These are phyloP conservation scores for Diaporthe sp. DNA, from an alignment of 2,329 filamentous ascomycete genomes.

Conservation along the genomic window DNA sequence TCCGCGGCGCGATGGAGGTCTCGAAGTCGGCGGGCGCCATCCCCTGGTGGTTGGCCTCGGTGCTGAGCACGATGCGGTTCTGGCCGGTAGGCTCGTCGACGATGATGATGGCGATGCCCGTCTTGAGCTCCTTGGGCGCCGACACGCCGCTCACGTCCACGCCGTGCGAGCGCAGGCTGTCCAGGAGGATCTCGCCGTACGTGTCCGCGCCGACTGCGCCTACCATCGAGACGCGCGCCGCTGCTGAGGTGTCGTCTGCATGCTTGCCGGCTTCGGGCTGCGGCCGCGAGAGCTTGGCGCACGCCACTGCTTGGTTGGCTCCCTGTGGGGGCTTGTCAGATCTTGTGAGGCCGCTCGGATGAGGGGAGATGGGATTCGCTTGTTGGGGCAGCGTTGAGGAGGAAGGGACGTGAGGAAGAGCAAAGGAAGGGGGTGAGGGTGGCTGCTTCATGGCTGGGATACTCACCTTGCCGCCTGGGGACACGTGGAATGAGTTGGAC, in stretches of 20 bases:
- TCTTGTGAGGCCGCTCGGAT: neutral
- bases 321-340: constrained; percentile 55
- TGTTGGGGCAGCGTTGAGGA: neutral
- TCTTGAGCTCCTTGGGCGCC: constrained; percentile 58
- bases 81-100: constrained; percentile 79
- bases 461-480: constrained; percentile 80
- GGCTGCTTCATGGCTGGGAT: neutral
- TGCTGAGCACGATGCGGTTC: constrained; percentile 80
- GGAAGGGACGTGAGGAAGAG: neutral
- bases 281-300: constrained; percentile 79
- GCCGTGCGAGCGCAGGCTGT: constrained; percentile 68
- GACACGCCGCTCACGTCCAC: constrained; percentile 68
- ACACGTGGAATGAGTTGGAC: constrained; percentile 79
- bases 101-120: constrained; percentile 79
- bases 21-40: constrained; percentile 21
- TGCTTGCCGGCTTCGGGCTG: constrained; percentile 50
- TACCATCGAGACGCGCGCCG: constrained; percentile 70
- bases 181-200: constrained; percentile 70
- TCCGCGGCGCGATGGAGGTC: neutral
- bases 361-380: too few species aligned
- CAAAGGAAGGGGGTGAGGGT: too few species aligned
- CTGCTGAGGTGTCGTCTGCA: constrained; percentile 54
- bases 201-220: constrained; percentile 78
- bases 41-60: constrained; percentile 72
- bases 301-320: constrained; percentile 93